phyloP scores from a whole-genome alignment of 768 basidiomycete genomes.

The Saitozyma sp. region DNA sequence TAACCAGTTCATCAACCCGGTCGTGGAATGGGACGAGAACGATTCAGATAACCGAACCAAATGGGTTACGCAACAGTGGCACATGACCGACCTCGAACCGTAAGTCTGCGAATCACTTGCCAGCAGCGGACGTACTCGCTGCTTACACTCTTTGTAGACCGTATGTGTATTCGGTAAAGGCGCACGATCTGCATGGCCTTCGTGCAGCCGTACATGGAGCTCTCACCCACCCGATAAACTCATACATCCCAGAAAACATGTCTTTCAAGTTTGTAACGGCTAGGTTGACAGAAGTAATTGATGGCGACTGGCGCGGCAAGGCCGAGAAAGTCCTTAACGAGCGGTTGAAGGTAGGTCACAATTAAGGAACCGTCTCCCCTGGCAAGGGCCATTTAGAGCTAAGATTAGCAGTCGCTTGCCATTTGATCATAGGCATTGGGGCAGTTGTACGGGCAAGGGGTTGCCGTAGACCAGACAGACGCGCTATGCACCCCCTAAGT shows the following conservation, averaged over 20 bases:
- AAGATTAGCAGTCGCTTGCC: too few species aligned
- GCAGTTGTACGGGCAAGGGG: too few species aligned
- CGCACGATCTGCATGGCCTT: slow-evolving; percentile 33
- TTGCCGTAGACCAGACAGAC: too few species aligned
- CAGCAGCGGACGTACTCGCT: not conserved
- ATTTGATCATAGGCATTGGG: too few species aligned
- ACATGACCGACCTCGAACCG: slow-evolving; percentile 45
- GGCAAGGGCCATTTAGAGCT: too few species aligned
- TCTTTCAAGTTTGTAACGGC: slow-evolving; percentile 24
- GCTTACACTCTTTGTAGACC: slow-evolving; percentile 22
- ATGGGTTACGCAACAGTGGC: slow-evolving; percentile 45
- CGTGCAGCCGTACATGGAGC: slow-evolving; percentile 23
- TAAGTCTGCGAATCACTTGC: slow-evolving; percentile 15
- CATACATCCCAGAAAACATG: slow-evolving; percentile 42
- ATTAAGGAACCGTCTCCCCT: too few species aligned
- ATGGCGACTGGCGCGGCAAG: slow-evolving; percentile 33
- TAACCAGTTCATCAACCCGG: slow-evolving; percentile 43
- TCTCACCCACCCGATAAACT: slow-evolving; percentile 28
- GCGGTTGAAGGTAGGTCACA: too few species aligned
- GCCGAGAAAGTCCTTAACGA: slow-evolving; percentile 1
- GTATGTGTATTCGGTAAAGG: slow-evolving; percentile 39
- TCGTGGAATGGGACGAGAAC: slow-evolving; percentile 36
- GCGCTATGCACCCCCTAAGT: too few species aligned
- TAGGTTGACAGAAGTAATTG: slow-evolving; percentile 27
- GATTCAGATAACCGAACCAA: slow-evolving; percentile 32